Conservation (phyloP, 1,284 basidiomycete genomes). For the Pyrrhoderma lamaoense region DNA sequence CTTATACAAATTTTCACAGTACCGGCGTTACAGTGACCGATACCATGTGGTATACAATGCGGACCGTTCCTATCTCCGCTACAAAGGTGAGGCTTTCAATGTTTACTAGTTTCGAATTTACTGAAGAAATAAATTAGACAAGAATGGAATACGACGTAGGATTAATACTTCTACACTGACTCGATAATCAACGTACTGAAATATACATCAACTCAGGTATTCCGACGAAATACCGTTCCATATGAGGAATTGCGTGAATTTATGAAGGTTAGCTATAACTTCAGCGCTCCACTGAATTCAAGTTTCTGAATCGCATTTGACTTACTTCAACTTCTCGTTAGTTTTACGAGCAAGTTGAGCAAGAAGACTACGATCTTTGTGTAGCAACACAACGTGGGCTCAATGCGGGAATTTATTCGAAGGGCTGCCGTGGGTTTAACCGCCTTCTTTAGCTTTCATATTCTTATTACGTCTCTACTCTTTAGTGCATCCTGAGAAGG, state of each 20-base stretch:
- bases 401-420: constrained; percentile 23
- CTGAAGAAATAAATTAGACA: constrained; percentile 11
- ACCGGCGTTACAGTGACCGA: constrained; percentile 17
- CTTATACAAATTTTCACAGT: neutral
- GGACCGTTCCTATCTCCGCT: constrained; percentile 21
- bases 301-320: constrained; percentile 4
- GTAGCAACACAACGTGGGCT: constrained; percentile 23
- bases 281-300: neutral
- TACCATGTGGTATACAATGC: constrained; percentile 24
- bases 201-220: constrained; percentile 14
- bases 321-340: neutral
- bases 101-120: neutral
- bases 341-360: constrained; percentile 22
- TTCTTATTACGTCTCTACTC: neutral
- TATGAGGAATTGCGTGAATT: constrained; percentile 21
- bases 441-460: neutral
- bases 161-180: neutral
- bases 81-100: constrained; percentile 12
- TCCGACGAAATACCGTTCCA: constrained; percentile 20
- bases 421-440: constrained; percentile 18
- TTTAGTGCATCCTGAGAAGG: constrained; percentile 22
- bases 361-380: constrained; percentile 24
- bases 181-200: neutral
- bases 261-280: constrained; percentile 17
- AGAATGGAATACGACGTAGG: constrained; percentile 24